Percentiles rank a stretch among this genome's conserved stretches.
phyloP scores from a whole-genome alignment of 306 rosid genomes.

The Argentina anserina region DNA sequence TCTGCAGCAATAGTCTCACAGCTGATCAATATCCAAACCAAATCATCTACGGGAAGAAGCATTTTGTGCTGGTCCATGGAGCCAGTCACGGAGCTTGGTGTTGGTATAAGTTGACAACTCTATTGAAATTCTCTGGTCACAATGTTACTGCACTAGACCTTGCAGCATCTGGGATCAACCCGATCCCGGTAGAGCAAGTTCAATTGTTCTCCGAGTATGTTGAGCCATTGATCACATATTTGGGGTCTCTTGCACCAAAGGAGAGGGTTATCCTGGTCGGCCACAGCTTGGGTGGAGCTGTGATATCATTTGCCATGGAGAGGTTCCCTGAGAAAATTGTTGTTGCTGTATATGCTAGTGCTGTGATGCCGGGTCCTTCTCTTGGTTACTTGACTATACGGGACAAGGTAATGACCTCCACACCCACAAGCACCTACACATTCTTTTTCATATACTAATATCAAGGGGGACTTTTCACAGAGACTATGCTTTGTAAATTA shows the following conservation, averaged over 20 bases:
- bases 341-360: conserved; percentile 29
- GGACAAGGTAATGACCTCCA: conserved; percentile 12
- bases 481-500: background rate
- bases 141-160: conserved; percentile 40
- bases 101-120: conserved; percentile 37
- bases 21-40: background rate
- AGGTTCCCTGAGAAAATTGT: conserved; percentile 29
- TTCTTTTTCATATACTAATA: background rate
- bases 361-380: conserved; percentile 35
- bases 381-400: background rate
- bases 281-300: conserved; percentile 39
- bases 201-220: conserved; percentile 26
- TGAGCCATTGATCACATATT: conserved; percentile 37
- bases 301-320: conserved; percentile 39
- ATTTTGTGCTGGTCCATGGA: conserved; percentile 48
- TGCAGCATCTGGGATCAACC: conserved; percentile 45
- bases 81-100: conserved; percentile 48
- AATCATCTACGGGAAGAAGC: background rate
- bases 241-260: conserved; percentile 23
- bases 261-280: conserved; percentile 43
- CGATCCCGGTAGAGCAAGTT: conserved; percentile 20
- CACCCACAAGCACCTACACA: background rate
- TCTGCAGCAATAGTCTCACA: background rate
- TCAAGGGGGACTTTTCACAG: background rate
- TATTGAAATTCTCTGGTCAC: conserved; percentile 33